Evolutionary conservation across 148 eudicot genomes (phyloP).

Genomic region (Nyssa sinensis): DNA sequence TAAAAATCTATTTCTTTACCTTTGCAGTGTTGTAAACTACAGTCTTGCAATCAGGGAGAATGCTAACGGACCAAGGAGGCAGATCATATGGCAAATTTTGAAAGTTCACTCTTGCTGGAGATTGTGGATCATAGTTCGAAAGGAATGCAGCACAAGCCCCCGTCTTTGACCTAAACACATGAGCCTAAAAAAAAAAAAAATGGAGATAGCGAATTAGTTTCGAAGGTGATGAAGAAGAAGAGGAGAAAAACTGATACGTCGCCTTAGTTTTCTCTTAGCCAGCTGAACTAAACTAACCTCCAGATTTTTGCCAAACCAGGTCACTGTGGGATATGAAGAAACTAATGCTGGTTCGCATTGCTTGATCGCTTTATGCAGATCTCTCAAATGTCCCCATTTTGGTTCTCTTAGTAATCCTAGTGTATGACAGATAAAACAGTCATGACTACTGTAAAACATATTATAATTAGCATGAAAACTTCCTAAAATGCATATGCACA

Average conservation of each 20-base stretch:
- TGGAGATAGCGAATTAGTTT: neutral
- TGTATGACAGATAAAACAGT: neutral
- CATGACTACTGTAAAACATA: too few relatives aligned
- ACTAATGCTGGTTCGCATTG: conserved; percentile 33
- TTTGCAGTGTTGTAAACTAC: conserved; percentile 31
- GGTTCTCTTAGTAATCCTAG: conserved; percentile 24
- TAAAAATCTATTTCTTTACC: conserved; percentile 16
- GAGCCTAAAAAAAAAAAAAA: conserved; percentile 12
- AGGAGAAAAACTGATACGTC: too few relatives aligned
- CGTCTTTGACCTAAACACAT: conserved; percentile 20
- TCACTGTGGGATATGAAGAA: conserved; percentile 15
- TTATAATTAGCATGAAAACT: too few relatives aligned
- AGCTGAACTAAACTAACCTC: conserved; percentile 15
- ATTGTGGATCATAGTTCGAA: conserved; percentile 24
- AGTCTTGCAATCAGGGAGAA: conserved; percentile 37
- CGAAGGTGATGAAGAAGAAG: too few relatives aligned
- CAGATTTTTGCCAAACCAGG: conserved; percentile 17
- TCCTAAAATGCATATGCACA: too few relatives aligned
- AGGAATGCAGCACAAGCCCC: conserved; percentile 37
- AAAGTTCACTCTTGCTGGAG: conserved; percentile 24
- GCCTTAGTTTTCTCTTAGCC: neutral
- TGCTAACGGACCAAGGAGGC: conserved; percentile 45
- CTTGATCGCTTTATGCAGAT: too few relatives aligned
- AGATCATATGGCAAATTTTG: conserved; percentile 23
- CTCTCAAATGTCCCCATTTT: too few relatives aligned